phyloP scores from a whole-genome alignment of 2,329 filamentous ascomycete genomes.

The Amesomyces nigricolor region DNA sequence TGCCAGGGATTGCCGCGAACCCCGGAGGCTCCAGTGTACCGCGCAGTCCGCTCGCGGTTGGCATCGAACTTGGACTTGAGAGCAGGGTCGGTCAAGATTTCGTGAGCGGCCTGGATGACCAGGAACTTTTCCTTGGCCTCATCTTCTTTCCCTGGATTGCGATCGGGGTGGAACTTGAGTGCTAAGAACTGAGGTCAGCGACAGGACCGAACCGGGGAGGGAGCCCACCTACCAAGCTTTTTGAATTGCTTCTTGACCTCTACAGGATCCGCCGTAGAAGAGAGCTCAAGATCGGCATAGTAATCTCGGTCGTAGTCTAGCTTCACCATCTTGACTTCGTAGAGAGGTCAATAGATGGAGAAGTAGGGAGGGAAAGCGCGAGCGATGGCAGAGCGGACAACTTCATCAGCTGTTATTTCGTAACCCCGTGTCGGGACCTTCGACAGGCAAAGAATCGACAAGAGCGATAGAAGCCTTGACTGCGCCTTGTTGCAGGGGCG shows the following conservation, averaged over 20 bases:
- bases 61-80: conserved; percentile 50
- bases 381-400: not conserved
- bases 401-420: conserved; percentile 5
- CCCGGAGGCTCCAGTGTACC: conserved; percentile 47
- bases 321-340: conserved; percentile 55
- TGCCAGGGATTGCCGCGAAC: conserved; percentile 54
- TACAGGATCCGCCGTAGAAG: conserved; percentile 59
- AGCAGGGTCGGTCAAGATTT: conserved; percentile 55
- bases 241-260: conserved; percentile 85
- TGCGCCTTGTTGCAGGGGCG: not conserved
- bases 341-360: conserved; percentile 1
- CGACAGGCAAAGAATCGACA: not conserved
- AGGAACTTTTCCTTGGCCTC: conserved; percentile 81
- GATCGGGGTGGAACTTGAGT: conserved; percentile 80
- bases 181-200: conserved; percentile 44
- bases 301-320: conserved; percentile 67
- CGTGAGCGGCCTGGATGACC: conserved; percentile 78
- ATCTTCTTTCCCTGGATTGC: conserved; percentile 75
- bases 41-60: conserved; percentile 34
- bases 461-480: not conserved
- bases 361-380: not conserved
- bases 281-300: conserved; percentile 76
- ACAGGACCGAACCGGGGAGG: not conserved
- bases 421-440: not conserved
- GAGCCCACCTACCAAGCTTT: conserved; percentile 59